Conservation (phyloP, 768 basidiomycete genomes). For the Boletus barrowsii region DNA sequence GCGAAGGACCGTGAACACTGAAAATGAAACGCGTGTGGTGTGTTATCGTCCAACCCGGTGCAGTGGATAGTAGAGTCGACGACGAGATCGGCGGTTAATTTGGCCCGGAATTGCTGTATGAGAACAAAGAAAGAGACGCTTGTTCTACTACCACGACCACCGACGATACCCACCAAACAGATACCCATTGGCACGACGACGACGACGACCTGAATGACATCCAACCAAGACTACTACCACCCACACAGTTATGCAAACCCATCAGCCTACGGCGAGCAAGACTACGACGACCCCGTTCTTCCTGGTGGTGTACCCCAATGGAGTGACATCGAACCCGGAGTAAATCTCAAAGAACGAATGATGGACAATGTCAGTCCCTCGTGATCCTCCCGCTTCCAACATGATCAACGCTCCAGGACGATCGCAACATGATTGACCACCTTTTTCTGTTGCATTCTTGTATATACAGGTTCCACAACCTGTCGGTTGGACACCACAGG, state of each 20-base stretch:
- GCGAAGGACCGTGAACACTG: slow-evolving; percentile 3
- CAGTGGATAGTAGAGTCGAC: too few species aligned
- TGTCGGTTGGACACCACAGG: slow-evolving; percentile 58
- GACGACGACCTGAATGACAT: slow-evolving; percentile 21
- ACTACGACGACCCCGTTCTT: slow-evolving; percentile 27
- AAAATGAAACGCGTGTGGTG: background rate
- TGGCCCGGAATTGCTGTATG: background rate
- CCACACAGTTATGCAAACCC: slow-evolving; percentile 16
- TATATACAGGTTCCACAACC: slow-evolving; percentile 65
- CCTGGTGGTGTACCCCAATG: slow-evolving; percentile 26
- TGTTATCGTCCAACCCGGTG: background rate
- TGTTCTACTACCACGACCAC: slow-evolving; percentile 2
- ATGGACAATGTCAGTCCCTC: slow-evolving; percentile 33
- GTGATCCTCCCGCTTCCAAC: slow-evolving; percentile 6
- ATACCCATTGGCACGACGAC: slow-evolving; percentile 17
- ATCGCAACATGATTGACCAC: slow-evolving; percentile 28
- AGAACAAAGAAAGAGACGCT: background rate
- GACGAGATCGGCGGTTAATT: too few species aligned
- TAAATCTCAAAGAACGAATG: slow-evolving; percentile 29
- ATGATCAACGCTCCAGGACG: slow-evolving; percentile 14
- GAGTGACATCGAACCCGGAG: slow-evolving; percentile 14
- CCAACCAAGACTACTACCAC: slow-evolving; percentile 26
- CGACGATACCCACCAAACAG: slow-evolving; percentile 14
- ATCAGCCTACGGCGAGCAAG: slow-evolving; percentile 19
- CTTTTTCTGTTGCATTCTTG: slow-evolving; percentile 13